phyloP scores from a whole-genome alignment of 192 early-diverging fungal genomes.

The Rhizophagus clarus region DNA sequence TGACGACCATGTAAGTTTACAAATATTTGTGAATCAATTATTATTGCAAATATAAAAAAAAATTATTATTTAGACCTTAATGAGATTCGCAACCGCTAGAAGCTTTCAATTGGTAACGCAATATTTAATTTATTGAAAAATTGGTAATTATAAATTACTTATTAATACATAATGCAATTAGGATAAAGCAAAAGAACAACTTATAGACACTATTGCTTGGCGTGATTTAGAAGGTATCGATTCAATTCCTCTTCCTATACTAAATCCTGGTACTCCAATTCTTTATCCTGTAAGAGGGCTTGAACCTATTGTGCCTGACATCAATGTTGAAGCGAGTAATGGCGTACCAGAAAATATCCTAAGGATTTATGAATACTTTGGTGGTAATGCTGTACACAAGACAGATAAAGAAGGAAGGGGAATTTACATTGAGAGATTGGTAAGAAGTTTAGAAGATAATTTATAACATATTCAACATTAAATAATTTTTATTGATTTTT shows the following conservation, averaged over 20 bases:
- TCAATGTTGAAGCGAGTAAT: constrained; percentile 58
- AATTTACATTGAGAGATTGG: constrained; percentile 90
- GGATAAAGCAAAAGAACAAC: constrained; percentile 61
- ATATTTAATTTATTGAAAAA: not conserved
- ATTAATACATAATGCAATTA: constrained; percentile 31
- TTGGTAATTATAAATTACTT: not conserved
- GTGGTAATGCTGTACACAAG: constrained; percentile 81
- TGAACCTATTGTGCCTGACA: constrained; percentile 55
- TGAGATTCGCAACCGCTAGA: constrained; percentile 62
- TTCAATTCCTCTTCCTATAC: constrained; percentile 56
- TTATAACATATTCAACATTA: not conserved
- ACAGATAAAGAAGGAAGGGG: constrained; percentile 88
- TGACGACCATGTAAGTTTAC: constrained; percentile 41
- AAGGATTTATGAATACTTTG: constrained; percentile 64
- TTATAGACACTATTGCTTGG: constrained; percentile 64
- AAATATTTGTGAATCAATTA: not conserved
- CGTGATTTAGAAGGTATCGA: constrained; percentile 60
- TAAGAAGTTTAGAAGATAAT: constrained; percentile 35
- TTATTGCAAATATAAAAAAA: not conserved
- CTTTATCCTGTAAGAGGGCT: constrained; percentile 72
- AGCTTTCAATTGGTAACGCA: constrained; percentile 61
- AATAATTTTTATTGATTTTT: constrained; percentile 6
- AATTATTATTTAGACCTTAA: constrained; percentile 48
- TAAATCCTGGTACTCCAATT: constrained; percentile 58
- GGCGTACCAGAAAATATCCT: constrained; percentile 67